Percentiles rank a stretch among this genome's conserved stretches.
Evolutionary conservation across 2,329 filamentous ascomycete species (phyloP).

Genomic region (Cercospora canescens): DNA sequence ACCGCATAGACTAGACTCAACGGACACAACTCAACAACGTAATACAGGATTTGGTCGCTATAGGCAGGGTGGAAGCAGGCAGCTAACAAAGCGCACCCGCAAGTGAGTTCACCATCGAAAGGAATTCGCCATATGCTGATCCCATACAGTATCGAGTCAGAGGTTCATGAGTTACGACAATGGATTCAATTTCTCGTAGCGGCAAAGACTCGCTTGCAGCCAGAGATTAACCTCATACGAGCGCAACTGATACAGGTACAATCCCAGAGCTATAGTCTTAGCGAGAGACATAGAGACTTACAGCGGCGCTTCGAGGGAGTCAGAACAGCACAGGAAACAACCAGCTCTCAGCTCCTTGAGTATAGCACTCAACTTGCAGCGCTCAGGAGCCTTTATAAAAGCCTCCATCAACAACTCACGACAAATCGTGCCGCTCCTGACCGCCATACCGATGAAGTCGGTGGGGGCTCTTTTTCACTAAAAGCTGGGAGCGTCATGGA

Average conservation of each 20-base stretch:
- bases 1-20: not conserved
- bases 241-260: not conserved
- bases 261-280: not conserved
- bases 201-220: not conserved
- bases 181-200: not conserved
- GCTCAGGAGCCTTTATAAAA: not conserved
- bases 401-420: not conserved
- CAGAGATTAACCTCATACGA: not conserved
- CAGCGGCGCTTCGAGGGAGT: not conserved
- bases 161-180: not conserved
- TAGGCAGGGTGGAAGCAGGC: not conserved
- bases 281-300: not conserved
- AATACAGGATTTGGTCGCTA: not conserved
- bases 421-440: not conserved
- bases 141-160: not conserved
- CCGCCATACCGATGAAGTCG: not conserved
- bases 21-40: not conserved
- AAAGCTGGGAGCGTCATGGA: not conserved
- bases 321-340: not conserved
- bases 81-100: not conserved
- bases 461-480: not conserved
- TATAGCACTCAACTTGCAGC: not conserved
- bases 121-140: not conserved
- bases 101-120: not conserved
- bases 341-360: not conserved